phyloP scores from a whole-genome alignment of 78 protist species.

The Dictyostelium firmibasis region DNA sequence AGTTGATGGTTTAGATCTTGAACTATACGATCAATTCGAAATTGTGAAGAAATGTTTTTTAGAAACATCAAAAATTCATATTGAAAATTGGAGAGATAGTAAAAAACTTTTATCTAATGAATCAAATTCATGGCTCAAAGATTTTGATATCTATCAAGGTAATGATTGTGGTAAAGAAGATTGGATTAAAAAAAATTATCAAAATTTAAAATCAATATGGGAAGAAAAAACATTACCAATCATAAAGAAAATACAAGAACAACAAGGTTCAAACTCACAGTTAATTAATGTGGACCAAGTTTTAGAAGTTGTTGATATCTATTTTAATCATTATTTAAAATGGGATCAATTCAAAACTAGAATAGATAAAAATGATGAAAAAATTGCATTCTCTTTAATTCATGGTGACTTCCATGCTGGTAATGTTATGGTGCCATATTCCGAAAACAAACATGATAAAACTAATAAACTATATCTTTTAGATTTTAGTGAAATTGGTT shows the following conservation, averaged over 20 bases:
- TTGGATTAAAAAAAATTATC: neutral
- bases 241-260: neutral
- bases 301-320: neutral
- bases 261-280: neutral
- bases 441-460: neutral
- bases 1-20: neutral
- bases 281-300: neutral
- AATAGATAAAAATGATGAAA: neutral
- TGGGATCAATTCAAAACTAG: neutral
- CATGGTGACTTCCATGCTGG: slow-evolving; percentile 53
- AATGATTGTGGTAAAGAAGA: neutral
- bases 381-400: neutral
- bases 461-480: neutral
- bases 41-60: neutral
- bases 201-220: neutral
- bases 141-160: neutral
- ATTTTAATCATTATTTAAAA: neutral
- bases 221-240: neutral
- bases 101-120: neutral
- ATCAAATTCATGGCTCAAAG: neutral
- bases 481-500: slow-evolving; percentile 17
- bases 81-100: neutral
- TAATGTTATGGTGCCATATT: neutral
- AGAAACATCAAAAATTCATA: neutral
- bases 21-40: neutral